These are phyloP conservation scores for Ochetophila trinervis DNA, from an alignment of 306 rosid species.

Conservation along the genomic window DNA sequence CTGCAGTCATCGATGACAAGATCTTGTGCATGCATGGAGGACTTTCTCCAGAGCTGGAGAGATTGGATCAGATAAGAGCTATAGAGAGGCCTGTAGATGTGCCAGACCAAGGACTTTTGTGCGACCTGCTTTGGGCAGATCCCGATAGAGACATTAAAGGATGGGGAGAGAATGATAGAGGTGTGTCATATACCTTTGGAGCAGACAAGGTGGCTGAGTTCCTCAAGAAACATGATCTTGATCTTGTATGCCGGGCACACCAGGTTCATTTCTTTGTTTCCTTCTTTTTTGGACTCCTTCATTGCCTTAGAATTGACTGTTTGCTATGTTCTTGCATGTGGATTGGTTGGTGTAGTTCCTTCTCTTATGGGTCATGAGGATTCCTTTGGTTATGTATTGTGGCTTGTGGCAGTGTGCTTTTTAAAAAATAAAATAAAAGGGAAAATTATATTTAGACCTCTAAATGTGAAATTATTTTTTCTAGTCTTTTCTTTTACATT, in stretches of 20 bases:
- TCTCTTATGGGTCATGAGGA: no score
- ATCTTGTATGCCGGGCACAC: slow-evolving; percentile 86
- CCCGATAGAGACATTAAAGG: slow-evolving; percentile 68
- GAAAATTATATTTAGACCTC: no score
- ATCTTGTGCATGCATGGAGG: slow-evolving; percentile 95
- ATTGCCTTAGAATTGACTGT: no score
- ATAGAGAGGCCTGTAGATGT: slow-evolving; percentile 80
- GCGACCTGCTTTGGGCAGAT: slow-evolving; percentile 92
- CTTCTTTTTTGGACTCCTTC: no score
- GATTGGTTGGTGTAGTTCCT: no score
- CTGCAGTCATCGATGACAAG: slow-evolving; percentile 80
- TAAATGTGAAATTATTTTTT: no score
- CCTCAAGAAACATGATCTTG: slow-evolving; percentile 78
- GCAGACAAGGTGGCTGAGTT: slow-evolving; percentile 68
- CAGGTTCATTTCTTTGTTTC: slow-evolving; percentile 39
- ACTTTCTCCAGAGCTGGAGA: slow-evolving; percentile 71
- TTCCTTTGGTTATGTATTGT: no score
- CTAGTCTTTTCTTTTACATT: no score
- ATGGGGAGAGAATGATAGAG: slow-evolving; percentile 93
- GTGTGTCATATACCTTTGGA: slow-evolving; percentile 89
- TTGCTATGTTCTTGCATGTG: no score
- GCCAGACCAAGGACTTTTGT: slow-evolving; percentile 84
- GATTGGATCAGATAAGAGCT: slow-evolving; percentile 52
- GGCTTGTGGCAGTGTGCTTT: no score
- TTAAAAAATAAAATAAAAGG: no score